These are phyloP conservation scores for Zea luxurians DNA, from an alignment of 176 grass and related monocot genomes.

Conservation along the genomic window DNA sequence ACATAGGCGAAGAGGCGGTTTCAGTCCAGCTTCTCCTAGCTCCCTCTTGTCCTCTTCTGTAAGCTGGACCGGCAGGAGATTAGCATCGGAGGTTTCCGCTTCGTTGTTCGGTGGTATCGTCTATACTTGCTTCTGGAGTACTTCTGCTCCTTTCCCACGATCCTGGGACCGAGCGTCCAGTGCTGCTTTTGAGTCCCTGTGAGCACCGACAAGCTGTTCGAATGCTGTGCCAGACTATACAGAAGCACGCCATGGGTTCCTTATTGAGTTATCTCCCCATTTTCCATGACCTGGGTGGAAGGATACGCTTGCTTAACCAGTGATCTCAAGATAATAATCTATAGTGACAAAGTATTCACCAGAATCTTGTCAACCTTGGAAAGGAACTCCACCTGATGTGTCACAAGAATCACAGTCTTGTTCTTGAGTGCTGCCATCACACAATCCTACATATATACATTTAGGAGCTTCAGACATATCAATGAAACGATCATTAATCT, in stretches of 20 bases:
- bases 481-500: background rate
- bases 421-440: constrained; percentile 58
- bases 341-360: constrained; percentile 54
- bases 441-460: constrained; percentile 64
- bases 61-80: constrained; percentile 45
- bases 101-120: constrained; percentile 41
- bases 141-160: constrained; percentile 9
- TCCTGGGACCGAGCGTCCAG: constrained; percentile 25
- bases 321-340: background rate
- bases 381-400: constrained; percentile 92
- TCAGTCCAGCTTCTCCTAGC: constrained; percentile 61
- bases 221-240: constrained; percentile 61
- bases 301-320: background rate
- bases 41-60: constrained; percentile 71
- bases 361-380: constrained; percentile 77
- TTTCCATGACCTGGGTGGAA: constrained; percentile 67
- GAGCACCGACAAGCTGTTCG: constrained; percentile 67
- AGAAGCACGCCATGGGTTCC: constrained; percentile 63
- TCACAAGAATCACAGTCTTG: constrained; percentile 86
- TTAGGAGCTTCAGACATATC: background rate
- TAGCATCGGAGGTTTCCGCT: constrained; percentile 27
- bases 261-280: constrained; percentile 70
- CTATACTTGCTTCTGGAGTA: constrained; percentile 21
- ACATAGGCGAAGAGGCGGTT: constrained; percentile 74
- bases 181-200: constrained; percentile 46